These are phyloP conservation scores for Irpex sp. DNA, from an alignment of 1,284 basidiomycete genomes.

Conservation along the genomic window DNA sequence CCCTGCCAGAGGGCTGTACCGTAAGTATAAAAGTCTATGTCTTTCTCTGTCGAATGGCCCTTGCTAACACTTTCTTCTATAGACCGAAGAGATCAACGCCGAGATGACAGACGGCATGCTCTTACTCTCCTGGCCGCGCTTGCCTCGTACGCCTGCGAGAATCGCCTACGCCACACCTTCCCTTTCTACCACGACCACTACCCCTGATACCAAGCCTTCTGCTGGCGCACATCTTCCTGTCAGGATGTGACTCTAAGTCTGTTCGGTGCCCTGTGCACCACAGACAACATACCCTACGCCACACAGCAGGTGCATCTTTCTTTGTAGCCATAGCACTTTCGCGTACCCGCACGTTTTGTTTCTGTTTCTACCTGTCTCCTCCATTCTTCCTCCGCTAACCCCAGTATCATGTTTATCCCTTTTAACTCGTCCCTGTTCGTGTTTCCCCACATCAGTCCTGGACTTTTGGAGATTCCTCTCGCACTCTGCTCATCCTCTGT, in stretches of 20 bases:
- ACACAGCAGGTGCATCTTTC: background rate
- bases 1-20: slow-evolving; percentile 14
- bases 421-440: background rate
- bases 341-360: background rate
- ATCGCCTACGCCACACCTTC: background rate
- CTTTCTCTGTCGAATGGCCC: background rate
- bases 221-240: background rate
- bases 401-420: background rate
- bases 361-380: background rate
- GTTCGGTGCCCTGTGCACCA: background rate
- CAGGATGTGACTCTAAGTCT: background rate
- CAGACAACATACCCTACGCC: background rate
- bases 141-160: background rate
- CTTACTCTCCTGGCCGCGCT: slow-evolving; percentile 21
- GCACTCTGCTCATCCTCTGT: background rate
- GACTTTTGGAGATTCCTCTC: background rate
- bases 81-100: slow-evolving; percentile 13
- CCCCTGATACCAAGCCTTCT: background rate
- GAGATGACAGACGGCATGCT: slow-evolving; percentile 23
- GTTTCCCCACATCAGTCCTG: background rate
- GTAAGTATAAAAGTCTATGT: slow-evolving; percentile 6
- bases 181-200: background rate
- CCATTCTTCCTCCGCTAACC: background rate
- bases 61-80: slow-evolving; percentile 1
- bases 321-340: background rate